Base-by-base conservation (phyloP, 164 flowering plant species). In the Aristolochia contorta region DNA sequence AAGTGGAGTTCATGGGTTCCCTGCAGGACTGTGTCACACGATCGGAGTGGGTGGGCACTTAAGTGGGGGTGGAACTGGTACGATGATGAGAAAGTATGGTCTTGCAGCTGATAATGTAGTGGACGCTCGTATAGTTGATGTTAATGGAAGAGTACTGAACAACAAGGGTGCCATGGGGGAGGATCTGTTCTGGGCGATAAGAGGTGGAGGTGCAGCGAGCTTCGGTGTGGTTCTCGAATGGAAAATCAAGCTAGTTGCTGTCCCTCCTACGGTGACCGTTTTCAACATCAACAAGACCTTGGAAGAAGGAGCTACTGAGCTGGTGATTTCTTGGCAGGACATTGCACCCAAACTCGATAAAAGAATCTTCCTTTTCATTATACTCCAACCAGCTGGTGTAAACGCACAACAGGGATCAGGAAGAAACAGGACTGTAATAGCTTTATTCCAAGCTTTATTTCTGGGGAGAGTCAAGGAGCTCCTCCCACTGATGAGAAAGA, bases 181-280 rank as follows among this genome's bases (percentile, higher is more conserved):
- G 37, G 71, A 68, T 51, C 48, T 68, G 20, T 68, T 68, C 15
- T 68, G 71, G 71, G 71, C 71, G 30, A 68, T 68, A 9, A 57
- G 63, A 21, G 66, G 71, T 32, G 66, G 71, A 4, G 66, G 66
- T 0, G 71, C 53, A 0, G 57, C 54, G 16, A 68, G 71, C 49
- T 67, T 56, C 25, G 66, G 66, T 15, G 58, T 66, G 15, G 16
- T 66, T 7, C n/a, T 66, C 6, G 16, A 59, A 4, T 67, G 65
- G 60, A 67, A 60, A 21, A 21, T 67, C n/a, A 54, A 56, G 15
- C 30, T 67, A 4, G 64, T 61, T 18, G 21, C 12, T 8, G 56
- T 67, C 22, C 69, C 69, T 6, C 48, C 55, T 48, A 65, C 13
- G 9, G 73, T 70, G 0, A 70, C 73, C 18, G 57, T 65, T 30